These are phyloP conservation scores for barrel medic (Medicago truncatula) DNA, from an alignment of 306 rosid species.

Conservation along the genomic window DNA sequence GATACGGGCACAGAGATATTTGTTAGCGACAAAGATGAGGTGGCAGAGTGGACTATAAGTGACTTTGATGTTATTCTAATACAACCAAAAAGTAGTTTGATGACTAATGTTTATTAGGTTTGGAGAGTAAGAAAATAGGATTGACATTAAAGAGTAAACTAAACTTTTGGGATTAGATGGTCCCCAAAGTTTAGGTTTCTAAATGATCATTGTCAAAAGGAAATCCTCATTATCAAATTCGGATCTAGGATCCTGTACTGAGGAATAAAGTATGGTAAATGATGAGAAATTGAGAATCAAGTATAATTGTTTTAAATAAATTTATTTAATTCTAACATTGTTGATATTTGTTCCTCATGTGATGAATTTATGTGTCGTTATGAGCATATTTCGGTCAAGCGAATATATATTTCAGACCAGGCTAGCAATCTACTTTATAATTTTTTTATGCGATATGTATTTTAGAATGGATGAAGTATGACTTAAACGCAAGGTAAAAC, in stretches of 20 bases:
- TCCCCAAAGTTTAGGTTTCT: slow-evolving; percentile 7
- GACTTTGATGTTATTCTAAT: slow-evolving; percentile 65
- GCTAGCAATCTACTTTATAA: too few species aligned
- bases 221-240: background rate
- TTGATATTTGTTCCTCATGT: background rate
- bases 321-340: background rate
- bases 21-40: slow-evolving; percentile 67
- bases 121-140: background rate
- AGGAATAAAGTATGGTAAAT: slow-evolving; percentile 15
- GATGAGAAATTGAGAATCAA: background rate
- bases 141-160: background rate
- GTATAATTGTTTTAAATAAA: background rate
- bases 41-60: slow-evolving; percentile 78
- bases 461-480: too few species aligned
- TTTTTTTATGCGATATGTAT: too few species aligned
- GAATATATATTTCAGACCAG: background rate
- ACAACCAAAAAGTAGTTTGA: slow-evolving; percentile 26
- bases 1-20: slow-evolving; percentile 82
- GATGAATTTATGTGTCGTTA: too few species aligned
- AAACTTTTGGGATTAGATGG: slow-evolving; percentile 24
- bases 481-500: too few species aligned
- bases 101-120: background rate
- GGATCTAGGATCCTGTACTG: background rate
- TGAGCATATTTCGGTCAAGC: too few species aligned
- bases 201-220: slow-evolving; percentile 8